Conservation (phyloP, 2,329 filamentous ascomycete genomes). For the Tolypocladium amazonense region DNA sequence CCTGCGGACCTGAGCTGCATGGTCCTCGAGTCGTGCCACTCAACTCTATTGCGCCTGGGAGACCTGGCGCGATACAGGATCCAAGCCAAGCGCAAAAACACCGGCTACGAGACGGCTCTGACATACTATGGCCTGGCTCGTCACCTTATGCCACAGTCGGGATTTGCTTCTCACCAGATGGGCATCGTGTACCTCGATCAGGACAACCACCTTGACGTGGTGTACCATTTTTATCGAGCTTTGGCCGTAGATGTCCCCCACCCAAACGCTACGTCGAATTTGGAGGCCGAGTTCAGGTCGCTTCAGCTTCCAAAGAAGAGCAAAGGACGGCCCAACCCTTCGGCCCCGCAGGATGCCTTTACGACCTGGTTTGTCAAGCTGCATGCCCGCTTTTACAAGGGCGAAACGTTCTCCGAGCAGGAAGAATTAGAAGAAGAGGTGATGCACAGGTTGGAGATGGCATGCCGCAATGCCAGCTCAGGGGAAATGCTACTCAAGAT, state of each 20-base stretch:
- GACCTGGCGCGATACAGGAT: slow-evolving; percentile 81
- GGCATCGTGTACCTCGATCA: slow-evolving; percentile 75
- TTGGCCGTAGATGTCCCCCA: slow-evolving; percentile 66
- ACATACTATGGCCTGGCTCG: slow-evolving; percentile 78
- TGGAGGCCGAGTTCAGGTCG: slow-evolving; percentile 65
- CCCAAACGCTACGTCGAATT: slow-evolving; percentile 62
- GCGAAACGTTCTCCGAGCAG: slow-evolving; percentile 62
- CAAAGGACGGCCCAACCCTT: slow-evolving; percentile 23
- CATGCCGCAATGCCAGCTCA: slow-evolving; percentile 58
- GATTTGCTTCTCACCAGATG: slow-evolving; percentile 80
- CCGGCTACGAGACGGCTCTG: slow-evolving; percentile 69
- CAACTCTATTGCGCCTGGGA: slow-evolving; percentile 75
- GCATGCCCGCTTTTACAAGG: slow-evolving; percentile 75
- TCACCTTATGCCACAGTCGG: slow-evolving; percentile 66
- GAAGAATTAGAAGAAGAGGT: slow-evolving; percentile 81
- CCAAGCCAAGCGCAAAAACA: slow-evolving; percentile 61
- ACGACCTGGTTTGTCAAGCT: slow-evolving; percentile 76
- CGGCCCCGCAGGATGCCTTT: slow-evolving; percentile 52
- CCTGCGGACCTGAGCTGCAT: slow-evolving; percentile 40
- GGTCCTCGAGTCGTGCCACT: slow-evolving; percentile 67
- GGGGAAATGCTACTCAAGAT: slow-evolving; percentile 65
- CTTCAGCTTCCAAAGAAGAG: slow-evolving; percentile 29
- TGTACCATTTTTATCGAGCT: slow-evolving; percentile 84
- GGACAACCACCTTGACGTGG: slow-evolving; percentile 68
- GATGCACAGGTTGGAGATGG: slow-evolving; percentile 62